Percentiles rank a stretch among this genome's conserved stretches.
Evolutionary conservation across 228 moss, liverwort and hornwort species (phyloP).

Genomic region (Sphagnum magellanicum): DNA sequence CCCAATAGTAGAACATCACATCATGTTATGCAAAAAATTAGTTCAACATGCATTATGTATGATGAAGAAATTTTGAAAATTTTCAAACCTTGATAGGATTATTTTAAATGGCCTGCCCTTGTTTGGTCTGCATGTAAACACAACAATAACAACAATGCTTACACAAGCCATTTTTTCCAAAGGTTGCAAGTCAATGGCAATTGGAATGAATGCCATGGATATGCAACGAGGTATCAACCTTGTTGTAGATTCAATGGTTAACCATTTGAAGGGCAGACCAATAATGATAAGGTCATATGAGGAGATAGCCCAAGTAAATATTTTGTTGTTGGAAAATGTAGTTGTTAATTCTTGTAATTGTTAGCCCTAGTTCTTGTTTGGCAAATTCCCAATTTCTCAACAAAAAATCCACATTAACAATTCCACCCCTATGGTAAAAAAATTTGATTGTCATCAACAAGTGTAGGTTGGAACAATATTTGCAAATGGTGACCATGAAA

Average conservation of each 20-base stretch:
- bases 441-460: neutral
- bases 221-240: conserved; percentile 76
- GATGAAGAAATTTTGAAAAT: too few species aligned
- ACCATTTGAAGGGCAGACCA: conserved; percentile 61
- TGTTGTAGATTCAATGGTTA: conserved; percentile 75
- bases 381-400: too few species aligned
- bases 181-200: conserved; percentile 87
- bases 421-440: too few species aligned
- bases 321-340: conserved; percentile 19
- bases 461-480: conserved; percentile 79
- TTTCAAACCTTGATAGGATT: too few species aligned
- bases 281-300: conserved; percentile 88
- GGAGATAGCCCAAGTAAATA: conserved; percentile 82
- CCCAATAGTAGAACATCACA: too few species aligned
- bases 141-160: conserved; percentile 81
- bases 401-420: too few species aligned
- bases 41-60: too few species aligned
- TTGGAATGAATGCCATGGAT: conserved; percentile 95
- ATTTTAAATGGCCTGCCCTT: too few species aligned
- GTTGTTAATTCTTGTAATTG: neutral
- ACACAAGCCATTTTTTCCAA: conserved; percentile 78
- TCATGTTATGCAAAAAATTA: too few species aligned
- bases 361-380: too few species aligned
- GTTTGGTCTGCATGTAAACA: conserved; percentile 28
- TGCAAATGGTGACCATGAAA: conserved; percentile 82